These are phyloP conservation scores for Populus hybrid DNA, from an alignment of 441 rosid genomes.

Conservation along the genomic window DNA sequence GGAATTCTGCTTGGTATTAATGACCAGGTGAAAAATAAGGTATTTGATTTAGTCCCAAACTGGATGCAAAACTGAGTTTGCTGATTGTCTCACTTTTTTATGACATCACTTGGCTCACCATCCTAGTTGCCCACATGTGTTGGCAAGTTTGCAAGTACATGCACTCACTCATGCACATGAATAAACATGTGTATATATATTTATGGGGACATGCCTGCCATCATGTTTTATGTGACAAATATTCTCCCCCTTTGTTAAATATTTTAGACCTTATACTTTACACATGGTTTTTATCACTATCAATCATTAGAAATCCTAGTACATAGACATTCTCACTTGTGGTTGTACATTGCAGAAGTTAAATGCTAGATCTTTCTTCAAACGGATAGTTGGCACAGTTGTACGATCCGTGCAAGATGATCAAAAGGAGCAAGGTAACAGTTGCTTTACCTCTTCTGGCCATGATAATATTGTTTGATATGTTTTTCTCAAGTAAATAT, in stretches of 20 bases:
- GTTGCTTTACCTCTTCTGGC: slow-evolving; percentile 10
- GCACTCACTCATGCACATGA: too few relatives aligned
- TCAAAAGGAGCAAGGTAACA: slow-evolving; percentile 95
- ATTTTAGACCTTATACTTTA: not conserved
- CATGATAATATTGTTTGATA: not conserved
- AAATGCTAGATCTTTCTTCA: slow-evolving; percentile 75
- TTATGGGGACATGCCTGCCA: not conserved
- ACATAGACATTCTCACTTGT: slow-evolving; percentile 21
- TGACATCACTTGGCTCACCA: too few relatives aligned
- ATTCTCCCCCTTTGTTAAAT: not conserved
- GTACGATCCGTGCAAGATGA: slow-evolving; percentile 97
- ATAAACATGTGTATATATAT: too few relatives aligned
- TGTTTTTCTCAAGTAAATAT: not conserved
- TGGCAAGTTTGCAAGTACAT: too few relatives aligned
- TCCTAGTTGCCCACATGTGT: too few relatives aligned
- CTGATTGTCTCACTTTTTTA: too few relatives aligned
- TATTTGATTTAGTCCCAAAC: too few relatives aligned
- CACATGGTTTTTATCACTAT: not conserved
- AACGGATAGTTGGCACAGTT: slow-evolving; percentile 89
- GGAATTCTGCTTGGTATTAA: too few relatives aligned
- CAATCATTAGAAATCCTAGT: not conserved
- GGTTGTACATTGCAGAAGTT: slow-evolving; percentile 52
- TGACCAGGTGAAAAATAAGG: too few relatives aligned
- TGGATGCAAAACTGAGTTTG: too few relatives aligned
- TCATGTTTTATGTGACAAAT: not conserved